Evolutionary conservation across 2,329 filamentous ascomycete species (phyloP).

Genomic region (Nothomitra cinnamomea): DNA sequence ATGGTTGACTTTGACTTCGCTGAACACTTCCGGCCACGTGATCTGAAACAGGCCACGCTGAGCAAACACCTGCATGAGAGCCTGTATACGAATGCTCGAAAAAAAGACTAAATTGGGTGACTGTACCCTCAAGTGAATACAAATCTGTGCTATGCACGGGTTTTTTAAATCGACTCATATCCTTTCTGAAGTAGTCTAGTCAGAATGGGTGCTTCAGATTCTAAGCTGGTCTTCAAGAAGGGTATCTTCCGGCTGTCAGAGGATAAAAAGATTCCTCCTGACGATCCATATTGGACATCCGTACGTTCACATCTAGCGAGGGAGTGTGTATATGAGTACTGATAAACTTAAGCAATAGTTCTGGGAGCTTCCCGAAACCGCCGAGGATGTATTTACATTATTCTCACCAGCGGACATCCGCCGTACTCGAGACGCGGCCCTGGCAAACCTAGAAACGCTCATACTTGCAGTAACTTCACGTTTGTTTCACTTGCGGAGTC

Average conservation of each 20-base stretch:
- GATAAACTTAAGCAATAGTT: slow-evolving; percentile 39
- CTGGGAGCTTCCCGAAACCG: slow-evolving; percentile 90
- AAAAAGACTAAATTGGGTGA: neutral
- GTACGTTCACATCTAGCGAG: slow-evolving; percentile 33
- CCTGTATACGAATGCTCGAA: too few species aligned
- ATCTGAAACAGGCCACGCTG: too few species aligned
- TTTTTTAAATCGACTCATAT: neutral
- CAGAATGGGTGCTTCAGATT: slow-evolving; percentile 93
- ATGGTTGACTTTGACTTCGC: too few species aligned
- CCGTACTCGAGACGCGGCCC: slow-evolving; percentile 65
- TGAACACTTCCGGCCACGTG: too few species aligned
- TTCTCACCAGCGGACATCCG: slow-evolving; percentile 83
- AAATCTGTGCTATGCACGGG: neutral
- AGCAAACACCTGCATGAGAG: too few species aligned
- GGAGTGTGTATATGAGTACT: neutral
- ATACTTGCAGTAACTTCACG: slow-evolving; percentile 70
- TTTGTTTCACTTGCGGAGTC: slow-evolving; percentile 65
- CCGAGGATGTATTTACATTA: slow-evolving; percentile 91
- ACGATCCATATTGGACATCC: slow-evolving; percentile 85
- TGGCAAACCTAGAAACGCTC: slow-evolving; percentile 80
- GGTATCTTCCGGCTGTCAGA: slow-evolving; percentile 95
- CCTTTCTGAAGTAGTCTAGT: neutral
- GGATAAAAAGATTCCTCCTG: slow-evolving; percentile 67
- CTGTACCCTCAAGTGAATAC: neutral
- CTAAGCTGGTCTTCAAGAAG: slow-evolving; percentile 96